phyloP scores from a whole-genome alignment of 2,329 filamentous ascomycete species.

The Trichoderma koningii region DNA sequence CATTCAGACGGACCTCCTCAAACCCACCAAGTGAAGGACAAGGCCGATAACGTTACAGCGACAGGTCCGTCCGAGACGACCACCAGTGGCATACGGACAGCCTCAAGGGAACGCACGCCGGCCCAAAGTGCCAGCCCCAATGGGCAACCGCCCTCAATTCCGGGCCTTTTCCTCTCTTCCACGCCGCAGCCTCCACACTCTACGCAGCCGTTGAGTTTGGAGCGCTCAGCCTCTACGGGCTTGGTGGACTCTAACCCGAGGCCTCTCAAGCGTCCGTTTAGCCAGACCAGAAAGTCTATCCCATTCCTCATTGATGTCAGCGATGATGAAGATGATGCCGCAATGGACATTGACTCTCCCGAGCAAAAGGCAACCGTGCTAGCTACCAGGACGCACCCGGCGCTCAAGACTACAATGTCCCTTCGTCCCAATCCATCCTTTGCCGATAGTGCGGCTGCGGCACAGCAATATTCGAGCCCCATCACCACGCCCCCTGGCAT shows the following conservation, averaged over 20 bases:
- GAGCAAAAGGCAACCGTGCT: slow-evolving; percentile 45
- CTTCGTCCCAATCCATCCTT: slow-evolving; percentile 51
- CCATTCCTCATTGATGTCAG: slow-evolving; percentile 82
- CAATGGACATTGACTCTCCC: slow-evolving; percentile 66
- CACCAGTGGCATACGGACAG: background rate
- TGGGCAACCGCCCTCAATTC: slow-evolving; percentile 36
- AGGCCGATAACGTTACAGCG: background rate
- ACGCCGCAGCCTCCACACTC: slow-evolving; percentile 33
- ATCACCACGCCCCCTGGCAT: slow-evolving; percentile 44
- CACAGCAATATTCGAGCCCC: slow-evolving; percentile 47
- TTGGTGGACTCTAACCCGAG: slow-evolving; percentile 59
- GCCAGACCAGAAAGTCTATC: slow-evolving; percentile 59
- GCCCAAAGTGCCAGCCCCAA: slow-evolving; percentile 8
- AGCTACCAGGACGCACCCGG: slow-evolving; percentile 37
- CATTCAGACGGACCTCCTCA: slow-evolving; percentile 21
- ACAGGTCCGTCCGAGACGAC: background rate
- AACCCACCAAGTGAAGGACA: background rate
- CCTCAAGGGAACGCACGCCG: slow-evolving; percentile 3
- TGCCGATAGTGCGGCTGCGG: slow-evolving; percentile 42
- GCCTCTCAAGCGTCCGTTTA: slow-evolving; percentile 62
- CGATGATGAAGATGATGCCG: slow-evolving; percentile 67
- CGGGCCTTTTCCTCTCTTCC: slow-evolving; percentile 43
- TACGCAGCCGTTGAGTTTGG: slow-evolving; percentile 35
- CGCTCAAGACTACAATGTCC: slow-evolving; percentile 41
- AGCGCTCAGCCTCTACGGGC: slow-evolving; percentile 64